phyloP scores from a whole-genome alignment of 1,284 basidiomycete genomes.

The Mycosarcoma maydis region DNA sequence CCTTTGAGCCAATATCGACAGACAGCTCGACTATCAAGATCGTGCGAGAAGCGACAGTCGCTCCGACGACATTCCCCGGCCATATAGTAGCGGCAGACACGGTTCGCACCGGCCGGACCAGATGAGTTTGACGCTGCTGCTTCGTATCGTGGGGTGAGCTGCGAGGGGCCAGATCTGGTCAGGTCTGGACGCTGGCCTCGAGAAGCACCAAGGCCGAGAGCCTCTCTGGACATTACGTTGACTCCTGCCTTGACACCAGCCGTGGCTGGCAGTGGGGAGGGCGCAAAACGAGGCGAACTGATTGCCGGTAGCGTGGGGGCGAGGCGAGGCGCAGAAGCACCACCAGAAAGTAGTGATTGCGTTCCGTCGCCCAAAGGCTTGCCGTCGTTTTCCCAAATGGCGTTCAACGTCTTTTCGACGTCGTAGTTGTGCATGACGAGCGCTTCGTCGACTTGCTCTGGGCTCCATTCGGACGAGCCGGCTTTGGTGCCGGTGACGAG shows the following conservation, averaged over 20 bases:
- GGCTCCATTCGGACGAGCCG: constrained; percentile 70
- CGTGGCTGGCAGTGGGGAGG: constrained; percentile 31
- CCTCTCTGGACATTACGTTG: constrained; percentile 50
- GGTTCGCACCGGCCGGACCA: constrained; percentile 24
- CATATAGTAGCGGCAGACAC: constrained; percentile 93
- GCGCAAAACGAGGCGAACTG: constrained; percentile 18
- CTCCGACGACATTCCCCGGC: constrained; percentile 93
- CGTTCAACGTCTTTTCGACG: constrained; percentile 92
- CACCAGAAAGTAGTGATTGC: constrained; percentile 28
- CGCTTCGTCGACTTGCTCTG: constrained; percentile 91
- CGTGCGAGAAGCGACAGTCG: constrained; percentile 85
- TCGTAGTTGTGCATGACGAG: constrained; percentile 87
- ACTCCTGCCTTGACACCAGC: constrained; percentile 49
- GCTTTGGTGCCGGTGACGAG: constrained; percentile 70
- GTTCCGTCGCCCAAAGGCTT: constrained; percentile 44
- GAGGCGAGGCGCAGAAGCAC: constrained; percentile 4
- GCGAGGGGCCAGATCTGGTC: constrained; percentile 25
- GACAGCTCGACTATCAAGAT: constrained; percentile 72
- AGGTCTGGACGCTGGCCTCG: constrained; percentile 23
- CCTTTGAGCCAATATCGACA: constrained; percentile 98
- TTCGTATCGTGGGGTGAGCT: constrained; percentile 16
- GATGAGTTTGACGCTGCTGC: constrained; percentile 5
- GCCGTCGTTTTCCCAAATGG: constrained; percentile 76
- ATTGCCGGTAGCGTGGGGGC: background rate
- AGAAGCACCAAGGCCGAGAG: constrained; percentile 21